Evolutionary conservation across 495 filamentous ascomycete genomes (phyloP).

Genomic region (Penicillium paxilli): DNA sequence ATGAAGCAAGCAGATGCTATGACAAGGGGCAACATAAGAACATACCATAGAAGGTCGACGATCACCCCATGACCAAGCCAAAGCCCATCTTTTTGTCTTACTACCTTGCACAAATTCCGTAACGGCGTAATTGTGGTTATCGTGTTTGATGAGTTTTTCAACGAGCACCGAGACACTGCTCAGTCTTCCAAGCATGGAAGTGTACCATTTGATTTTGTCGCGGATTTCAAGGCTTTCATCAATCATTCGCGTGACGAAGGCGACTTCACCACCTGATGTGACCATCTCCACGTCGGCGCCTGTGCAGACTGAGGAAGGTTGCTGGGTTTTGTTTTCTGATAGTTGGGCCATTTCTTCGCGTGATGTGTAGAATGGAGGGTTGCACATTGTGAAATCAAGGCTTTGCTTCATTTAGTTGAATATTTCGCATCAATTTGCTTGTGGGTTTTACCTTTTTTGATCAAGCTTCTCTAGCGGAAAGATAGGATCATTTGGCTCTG

Average conservation of each 20-base stretch:
- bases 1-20: too few relatives aligned
- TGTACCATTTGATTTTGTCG: constrained; percentile 79
- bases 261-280: constrained; percentile 76
- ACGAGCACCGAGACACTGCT: constrained; percentile 68
- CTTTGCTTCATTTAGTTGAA: constrained; percentile 24
- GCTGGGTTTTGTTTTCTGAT: constrained; percentile 62
- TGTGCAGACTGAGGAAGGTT: constrained; percentile 77
- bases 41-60: constrained; percentile 63
- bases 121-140: constrained; percentile 78
- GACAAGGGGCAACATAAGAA: too few relatives aligned
- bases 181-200: constrained; percentile 84
- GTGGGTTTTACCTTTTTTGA: constrained; percentile 43
- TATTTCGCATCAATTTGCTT: neutral
- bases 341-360: constrained; percentile 64
- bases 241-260: constrained; percentile 75
- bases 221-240: constrained; percentile 65
- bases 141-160: constrained; percentile 54
- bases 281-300: constrained; percentile 87
- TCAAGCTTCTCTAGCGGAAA: constrained; percentile 55
- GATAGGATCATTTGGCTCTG: constrained; percentile 50
- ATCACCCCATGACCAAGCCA: constrained; percentile 82
- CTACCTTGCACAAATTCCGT: constrained; percentile 77
- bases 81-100: constrained; percentile 80
- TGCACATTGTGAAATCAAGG: constrained; percentile 90
- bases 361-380: constrained; percentile 90